Base-by-base conservation (phyloP, 148 eudicot species). In the Chenopodium quinoa region DNA sequence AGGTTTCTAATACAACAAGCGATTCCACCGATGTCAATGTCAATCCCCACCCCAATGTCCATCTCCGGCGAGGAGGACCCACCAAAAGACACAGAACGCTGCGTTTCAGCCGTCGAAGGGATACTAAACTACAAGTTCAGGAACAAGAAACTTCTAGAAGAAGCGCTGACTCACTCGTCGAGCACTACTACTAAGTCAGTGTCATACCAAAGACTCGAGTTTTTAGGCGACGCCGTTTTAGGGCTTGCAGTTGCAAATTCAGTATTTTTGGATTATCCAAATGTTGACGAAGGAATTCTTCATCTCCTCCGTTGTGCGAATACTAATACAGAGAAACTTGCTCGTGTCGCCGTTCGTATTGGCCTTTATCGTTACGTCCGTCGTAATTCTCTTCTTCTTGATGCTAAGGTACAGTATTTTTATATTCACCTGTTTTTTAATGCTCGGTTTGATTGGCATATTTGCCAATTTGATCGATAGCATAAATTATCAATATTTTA, bases 201-300 rank as follows among this genome's bases (percentile, higher is more conserved):
- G 7, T 90, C 94, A 17, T 92, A 93, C 58, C 86, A 92, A 71
- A 90, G 97, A 2, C 89, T 95, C 14, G 99, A 95, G 84, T 93
- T 92, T 83, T 78, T 93, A 29, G 99, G 99, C 47, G 97, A 93
- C 73, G 91, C 97, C 50, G 97, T 88, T 1, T 64, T 95, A 8
- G 93, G 93, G 1, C 78, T 86, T 2, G 93, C 93, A 4, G 47
- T 95, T 1, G 79, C 97, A 0, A 90, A 84, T 22, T 89, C 80
- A 63, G 37, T 91, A 0, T 95, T 27, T 71, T 20, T 86, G 10
- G 73, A 85, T 0, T 91, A 92, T 63, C 99, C 97, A 0, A 75
- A 76, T 5, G 83, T 87, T 12, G 90, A 89, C 20, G 92, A 83
- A 2, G 99, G 97, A 1, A 83, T 87, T 27, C 88, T 95, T 6